These are phyloP conservation scores for Solanum sparsipilum DNA, from an alignment of 257 asterid genomes.

Conservation along the genomic window DNA sequence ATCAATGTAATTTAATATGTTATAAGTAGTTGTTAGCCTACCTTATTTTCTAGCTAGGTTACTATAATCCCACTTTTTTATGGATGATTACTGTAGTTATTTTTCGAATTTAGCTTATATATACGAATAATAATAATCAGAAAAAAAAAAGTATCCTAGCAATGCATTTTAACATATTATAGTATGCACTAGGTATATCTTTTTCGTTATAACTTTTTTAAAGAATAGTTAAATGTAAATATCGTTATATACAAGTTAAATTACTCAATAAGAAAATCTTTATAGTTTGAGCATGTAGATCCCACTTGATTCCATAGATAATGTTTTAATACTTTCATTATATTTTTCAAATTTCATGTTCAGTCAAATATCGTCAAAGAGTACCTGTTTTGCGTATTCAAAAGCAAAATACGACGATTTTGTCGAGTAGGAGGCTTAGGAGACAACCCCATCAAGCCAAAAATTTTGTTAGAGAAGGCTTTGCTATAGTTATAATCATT, in stretches of 20 bases:
- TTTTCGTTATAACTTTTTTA: background rate
- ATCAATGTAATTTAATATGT: background rate
- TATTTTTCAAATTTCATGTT: no score
- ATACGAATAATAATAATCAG: background rate
- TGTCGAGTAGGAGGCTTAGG: conserved; percentile 31
- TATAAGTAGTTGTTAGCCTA: background rate
- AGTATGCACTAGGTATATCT: background rate
- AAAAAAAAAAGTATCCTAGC: background rate
- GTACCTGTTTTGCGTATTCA: conserved; percentile 51
- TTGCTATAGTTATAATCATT: conserved; percentile 49
- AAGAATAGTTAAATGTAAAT: background rate
- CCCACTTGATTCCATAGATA: background rate
- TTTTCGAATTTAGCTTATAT: background rate
- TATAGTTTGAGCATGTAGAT: background rate
- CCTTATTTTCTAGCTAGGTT: background rate
- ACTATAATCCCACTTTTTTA: background rate
- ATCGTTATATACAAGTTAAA: background rate
- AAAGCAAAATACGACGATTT: conserved; percentile 33
- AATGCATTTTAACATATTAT: background rate
- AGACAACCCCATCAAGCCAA: conserved; percentile 30
- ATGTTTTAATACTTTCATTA: rapidly evolving
- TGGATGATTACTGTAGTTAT: background rate
- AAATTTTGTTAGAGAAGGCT: conserved; percentile 28
- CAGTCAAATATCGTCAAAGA: background rate
- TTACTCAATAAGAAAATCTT: background rate